Evolutionary conservation across 371 early-diverging fungal genomes (phyloP), one percentile per base, ranked within the genome.

Genomic region (Entomophthora muscae): DNA sequence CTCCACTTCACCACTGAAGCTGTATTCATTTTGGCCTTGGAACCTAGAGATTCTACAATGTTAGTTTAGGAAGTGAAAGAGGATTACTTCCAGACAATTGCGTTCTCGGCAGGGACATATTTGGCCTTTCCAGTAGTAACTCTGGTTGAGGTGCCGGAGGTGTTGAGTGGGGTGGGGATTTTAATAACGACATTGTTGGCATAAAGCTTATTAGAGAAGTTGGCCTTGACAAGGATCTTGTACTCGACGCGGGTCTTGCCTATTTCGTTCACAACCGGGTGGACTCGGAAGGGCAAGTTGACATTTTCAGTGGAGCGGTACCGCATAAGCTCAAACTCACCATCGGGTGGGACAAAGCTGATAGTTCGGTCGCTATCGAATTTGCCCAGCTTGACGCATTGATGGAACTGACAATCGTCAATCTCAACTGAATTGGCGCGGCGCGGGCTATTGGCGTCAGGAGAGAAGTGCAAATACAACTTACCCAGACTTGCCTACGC

Each of bases 281-380:
- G 85, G 0, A 92, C 86, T 57, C 80, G 80, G 78, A 92, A 90
- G 2, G 91, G 93, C 51, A 90, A 68, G 65, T 84, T 84, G 68
- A 90, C 83, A 70, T 90, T 88, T 65, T 90, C 90, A 0, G 90
- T 88, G 0, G 90, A 85, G 22, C 93, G 83, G 66, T 90, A 91
- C 67, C 84, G 78, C 93, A 93, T 93, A 60, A 93, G 76, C 71
- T 91, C 93, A 73, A 90, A 93, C 71, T 93, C 93, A 68, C 93
- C 93, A 70, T 92, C 93, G 0, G 90, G 90, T 30, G 93, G 93
- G 57, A 91, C 82, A 73, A 90, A 91, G 64, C 82, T 85, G 68
- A 93, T 93, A 3, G 84, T 87, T 57, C 89, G 73, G 53, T 88
- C 87, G 32, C 73, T 79, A 65, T 89, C 90, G 71, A 89, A 91